Evolutionary conservation across 108 stramenopile species (phyloP), one percentile per base, ranked within the genome.

Genomic region (Fragilariopsis cylindrus): DNA sequence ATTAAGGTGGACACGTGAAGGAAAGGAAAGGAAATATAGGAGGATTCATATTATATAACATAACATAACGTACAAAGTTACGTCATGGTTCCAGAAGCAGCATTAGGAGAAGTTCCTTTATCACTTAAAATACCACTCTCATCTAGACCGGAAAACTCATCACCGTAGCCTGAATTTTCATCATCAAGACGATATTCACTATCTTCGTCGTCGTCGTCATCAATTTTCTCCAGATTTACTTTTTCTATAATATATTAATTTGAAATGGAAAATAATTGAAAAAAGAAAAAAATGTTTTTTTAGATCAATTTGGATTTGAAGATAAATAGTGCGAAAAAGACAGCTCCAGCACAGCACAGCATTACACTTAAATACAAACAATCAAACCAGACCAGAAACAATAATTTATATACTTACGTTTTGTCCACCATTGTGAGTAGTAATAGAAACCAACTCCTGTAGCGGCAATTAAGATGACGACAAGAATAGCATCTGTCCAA

Each of bases 161-260:
- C 6, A 65, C 65, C 54, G 47, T 72, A 57, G 57, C 60, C 58
- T n/a, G 58, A 44, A 41, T 72, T 58, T 41, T 65, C 63, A 8
- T 67, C 77, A 5, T 78, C 70, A 19, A 47, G 58, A 42, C 72
- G 77, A 18, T 78, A 78, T 4, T 65, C 71, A 30, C 48, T 46
- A 57, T 68, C 66, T 7, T 69, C 65, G 3, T 78, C 77, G 40
- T 70, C 70, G 13, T 68, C 67, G 30, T 56, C 54, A 13, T 77
- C 69, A 64, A 79, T 79, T 19, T 72, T 65, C 68, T 73, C 78
- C 30, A 79, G 54, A 58, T 69, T 79, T 60, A 40, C 30, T 69
- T 76, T 76, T 69, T 76, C 76, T 76, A 69, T 70, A 41, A 13
- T 39, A 30, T n/a, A 16, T 7, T 63, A 60, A 18, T 18, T 58